Percentiles rank a stretch among this genome's conserved stretches.
phyloP scores from a whole-genome alignment of 495 filamentous ascomycete genomes.

The Sordaria brevicollis region DNA sequence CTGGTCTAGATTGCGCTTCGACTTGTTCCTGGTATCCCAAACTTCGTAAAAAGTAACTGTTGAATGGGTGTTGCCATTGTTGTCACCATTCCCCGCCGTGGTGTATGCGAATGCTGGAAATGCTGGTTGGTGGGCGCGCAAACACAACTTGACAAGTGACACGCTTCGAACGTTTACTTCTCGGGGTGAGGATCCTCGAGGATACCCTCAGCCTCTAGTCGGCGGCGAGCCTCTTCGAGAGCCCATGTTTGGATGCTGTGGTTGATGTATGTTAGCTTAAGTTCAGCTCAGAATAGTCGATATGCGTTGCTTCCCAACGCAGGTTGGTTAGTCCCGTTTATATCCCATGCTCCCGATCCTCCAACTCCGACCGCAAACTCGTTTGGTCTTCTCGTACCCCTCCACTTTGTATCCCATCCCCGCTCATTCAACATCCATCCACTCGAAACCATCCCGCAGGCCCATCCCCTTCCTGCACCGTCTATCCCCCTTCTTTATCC shows the following conservation, averaged over 20 bases:
- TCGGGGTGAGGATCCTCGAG: constrained; percentile 56
- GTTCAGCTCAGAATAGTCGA: neutral
- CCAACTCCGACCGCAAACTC: too few relatives aligned
- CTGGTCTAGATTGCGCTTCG: too few relatives aligned
- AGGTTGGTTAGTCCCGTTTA: too few relatives aligned
- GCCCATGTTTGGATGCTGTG: constrained; percentile 97
- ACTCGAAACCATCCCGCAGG: too few relatives aligned
- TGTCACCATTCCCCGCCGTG: too few relatives aligned
- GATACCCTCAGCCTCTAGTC: constrained; percentile 92
- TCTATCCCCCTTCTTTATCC: neutral
- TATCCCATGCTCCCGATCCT: too few relatives aligned
- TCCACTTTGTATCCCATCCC: neutral
- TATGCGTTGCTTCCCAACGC: neutral
- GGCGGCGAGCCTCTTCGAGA: constrained; percentile 84
- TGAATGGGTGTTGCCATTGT: too few relatives aligned
- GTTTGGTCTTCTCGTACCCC: neutral
- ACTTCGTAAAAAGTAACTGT: too few relatives aligned
- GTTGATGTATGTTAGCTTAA: constrained; percentile 6
- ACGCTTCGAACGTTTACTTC: constrained; percentile 30
- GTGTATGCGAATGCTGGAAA: too few relatives aligned
- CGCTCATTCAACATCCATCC: neutral
- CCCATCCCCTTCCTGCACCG: too few relatives aligned
- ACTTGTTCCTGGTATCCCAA: too few relatives aligned
- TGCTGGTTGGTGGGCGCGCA: neutral
- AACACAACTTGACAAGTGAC: neutral